Evolutionary conservation across 176 grass and related monocot species (phyloP).

Genomic region (Tillandsia fasciculata): DNA sequence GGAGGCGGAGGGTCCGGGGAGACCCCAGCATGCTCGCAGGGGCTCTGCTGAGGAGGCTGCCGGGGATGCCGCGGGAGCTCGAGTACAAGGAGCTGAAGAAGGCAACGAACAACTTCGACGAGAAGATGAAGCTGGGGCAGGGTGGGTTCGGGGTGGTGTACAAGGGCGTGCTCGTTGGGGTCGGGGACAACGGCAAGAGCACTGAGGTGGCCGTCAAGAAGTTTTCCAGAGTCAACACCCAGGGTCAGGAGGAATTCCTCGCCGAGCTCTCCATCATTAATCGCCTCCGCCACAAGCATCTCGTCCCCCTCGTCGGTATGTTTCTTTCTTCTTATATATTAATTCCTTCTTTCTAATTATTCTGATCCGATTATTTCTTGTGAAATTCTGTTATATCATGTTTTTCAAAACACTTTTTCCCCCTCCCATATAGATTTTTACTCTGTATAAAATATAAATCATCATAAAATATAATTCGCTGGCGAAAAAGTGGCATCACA

Average conservation of each 20-base stretch:
- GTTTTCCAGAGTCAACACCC: conserved; percentile 67
- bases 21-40: conserved; percentile 24
- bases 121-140: conserved; percentile 75
- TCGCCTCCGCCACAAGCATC: conserved; percentile 71
- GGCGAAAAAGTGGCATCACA: no score
- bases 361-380: background rate
- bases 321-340: background rate
- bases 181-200: conserved; percentile 37
- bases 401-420: no score
- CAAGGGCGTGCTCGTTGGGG: conserved; percentile 45
- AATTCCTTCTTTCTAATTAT: background rate
- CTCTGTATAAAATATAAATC: no score
- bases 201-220: conserved; percentile 70
- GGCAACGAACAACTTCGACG: conserved; percentile 72
- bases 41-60: conserved; percentile 52
- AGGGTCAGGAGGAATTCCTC: conserved; percentile 88
- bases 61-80: conserved; percentile 72
- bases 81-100: conserved; percentile 63
- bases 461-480: no score
- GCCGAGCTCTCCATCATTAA: conserved; percentile 89
- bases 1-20: conserved; percentile 23
- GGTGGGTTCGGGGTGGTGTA: conserved; percentile 86
- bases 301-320: conserved; percentile 67
- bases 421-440: no score
- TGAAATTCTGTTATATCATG: no score